A percentile compares a stretch with the other conserved stretches of the same genome.
Conservation (phyloP, 768 basidiomycete species). For the Lentinula lateritia region DNA sequence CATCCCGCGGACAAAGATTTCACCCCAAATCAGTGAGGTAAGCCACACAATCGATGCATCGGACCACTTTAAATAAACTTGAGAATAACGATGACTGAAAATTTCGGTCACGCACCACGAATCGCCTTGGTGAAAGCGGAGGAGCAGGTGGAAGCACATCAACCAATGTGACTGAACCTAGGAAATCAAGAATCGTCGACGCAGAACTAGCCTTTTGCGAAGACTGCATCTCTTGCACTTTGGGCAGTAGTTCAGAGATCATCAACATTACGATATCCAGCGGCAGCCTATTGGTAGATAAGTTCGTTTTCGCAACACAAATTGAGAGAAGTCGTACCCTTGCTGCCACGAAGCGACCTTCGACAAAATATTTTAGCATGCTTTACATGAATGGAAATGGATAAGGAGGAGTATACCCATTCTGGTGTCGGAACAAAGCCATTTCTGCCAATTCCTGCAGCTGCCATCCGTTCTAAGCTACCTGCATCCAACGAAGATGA, state of each 20-base stretch:
- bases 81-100: conserved; percentile 4
- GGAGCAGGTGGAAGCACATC: conserved; percentile 72
- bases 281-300: conserved; percentile 55
- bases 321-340: conserved; percentile 47
- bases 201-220: conserved; percentile 62
- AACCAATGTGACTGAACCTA: conserved; percentile 62
- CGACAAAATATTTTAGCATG: conserved; percentile 3
- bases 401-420: conserved; percentile 63
- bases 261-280: conserved; percentile 83
- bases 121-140: conserved; percentile 62
- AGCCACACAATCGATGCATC: conserved; percentile 90
- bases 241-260: conserved; percentile 84
- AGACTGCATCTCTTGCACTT: conserved; percentile 75
- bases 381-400: background rate
- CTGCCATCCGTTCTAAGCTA: conserved; percentile 60
- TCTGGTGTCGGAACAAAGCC: conserved; percentile 95
- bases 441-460: conserved; percentile 73
- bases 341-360: conserved; percentile 94
- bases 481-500: conserved; percentile 41
- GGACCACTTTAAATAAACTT: conserved; percentile 64
- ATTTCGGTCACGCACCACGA: conserved; percentile 49
- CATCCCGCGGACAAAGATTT: conserved; percentile 88
- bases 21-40: conserved; percentile 92
- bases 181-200: conserved; percentile 66
- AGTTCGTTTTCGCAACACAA: conserved; percentile 7